phyloP scores from a whole-genome alignment of 2,329 filamentous ascomycete species.

The Diaporthe vexans region DNA sequence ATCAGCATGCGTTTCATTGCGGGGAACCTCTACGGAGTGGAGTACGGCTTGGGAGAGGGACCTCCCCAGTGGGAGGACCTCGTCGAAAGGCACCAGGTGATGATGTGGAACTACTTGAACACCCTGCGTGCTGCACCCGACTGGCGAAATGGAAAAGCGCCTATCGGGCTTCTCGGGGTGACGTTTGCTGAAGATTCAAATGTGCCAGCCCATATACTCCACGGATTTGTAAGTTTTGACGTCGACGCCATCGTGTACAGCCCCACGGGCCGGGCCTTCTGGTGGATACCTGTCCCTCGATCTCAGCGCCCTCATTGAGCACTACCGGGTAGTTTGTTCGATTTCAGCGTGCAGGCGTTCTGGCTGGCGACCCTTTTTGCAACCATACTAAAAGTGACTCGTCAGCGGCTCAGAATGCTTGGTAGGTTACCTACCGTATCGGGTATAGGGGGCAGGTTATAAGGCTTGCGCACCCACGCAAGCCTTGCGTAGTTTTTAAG shows the following conservation, averaged over 20 bases:
- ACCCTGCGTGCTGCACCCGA: background rate
- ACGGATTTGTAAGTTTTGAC: too few relatives aligned
- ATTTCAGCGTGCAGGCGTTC: background rate
- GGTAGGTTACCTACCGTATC: too few relatives aligned
- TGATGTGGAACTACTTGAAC: background rate
- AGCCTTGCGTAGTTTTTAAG: too few relatives aligned
- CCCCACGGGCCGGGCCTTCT: background rate
- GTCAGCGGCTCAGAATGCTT: too few relatives aligned
- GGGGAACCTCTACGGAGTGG: background rate
- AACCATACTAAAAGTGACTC: background rate
- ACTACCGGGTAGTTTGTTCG: too few relatives aligned
- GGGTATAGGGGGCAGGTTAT: too few relatives aligned
- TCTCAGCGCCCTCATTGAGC: background rate
- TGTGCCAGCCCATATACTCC: background rate
- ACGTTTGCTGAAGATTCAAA: background rate
- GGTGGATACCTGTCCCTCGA: background rate
- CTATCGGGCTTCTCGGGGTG: background rate
- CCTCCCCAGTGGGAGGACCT: background rate
- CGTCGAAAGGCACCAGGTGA: background rate
- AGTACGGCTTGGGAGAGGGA: background rate
- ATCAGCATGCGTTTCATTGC: background rate
- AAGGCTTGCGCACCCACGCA: too few relatives aligned
- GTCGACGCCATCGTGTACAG: background rate
- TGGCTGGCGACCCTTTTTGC: background rate
- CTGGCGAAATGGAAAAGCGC: background rate